These are phyloP conservation scores for Mitragyna speciosa DNA, from an alignment of 257 asterid species.

Conservation along the genomic window DNA sequence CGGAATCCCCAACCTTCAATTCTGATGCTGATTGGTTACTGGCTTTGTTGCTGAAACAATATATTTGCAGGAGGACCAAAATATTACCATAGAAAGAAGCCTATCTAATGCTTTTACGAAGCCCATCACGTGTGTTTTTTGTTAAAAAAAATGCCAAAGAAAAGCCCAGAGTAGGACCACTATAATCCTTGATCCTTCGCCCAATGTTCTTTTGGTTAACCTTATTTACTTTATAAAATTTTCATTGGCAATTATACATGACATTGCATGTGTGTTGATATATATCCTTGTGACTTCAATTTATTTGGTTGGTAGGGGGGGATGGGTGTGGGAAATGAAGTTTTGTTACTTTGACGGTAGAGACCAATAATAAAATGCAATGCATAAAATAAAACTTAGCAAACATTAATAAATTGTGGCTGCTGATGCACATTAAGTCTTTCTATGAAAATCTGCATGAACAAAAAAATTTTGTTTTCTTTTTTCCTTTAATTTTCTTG, in stretches of 20 bases:
- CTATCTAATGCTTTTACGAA: slow-evolving; percentile 21
- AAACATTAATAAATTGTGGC: too few relatives aligned
- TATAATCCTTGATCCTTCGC: slow-evolving; percentile 1
- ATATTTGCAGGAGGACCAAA: background rate
- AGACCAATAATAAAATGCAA: too few relatives aligned
- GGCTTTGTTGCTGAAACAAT: background rate
- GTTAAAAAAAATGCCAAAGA: too few relatives aligned
- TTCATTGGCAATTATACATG: background rate
- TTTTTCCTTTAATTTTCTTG: background rate
- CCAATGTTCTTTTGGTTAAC: background rate
- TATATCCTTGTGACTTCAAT: too few relatives aligned
- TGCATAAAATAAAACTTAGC: too few relatives aligned
- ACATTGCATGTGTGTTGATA: background rate
- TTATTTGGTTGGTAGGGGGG: too few relatives aligned
- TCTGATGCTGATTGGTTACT: background rate
- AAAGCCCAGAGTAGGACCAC: slow-evolving; percentile 32
- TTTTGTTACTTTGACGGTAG: too few relatives aligned
- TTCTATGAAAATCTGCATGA: too few relatives aligned
- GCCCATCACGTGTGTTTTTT: slow-evolving; percentile 40
- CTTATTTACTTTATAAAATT: background rate
- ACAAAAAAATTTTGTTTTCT: too few relatives aligned
- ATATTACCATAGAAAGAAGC: background rate
- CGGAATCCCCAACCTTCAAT: slow-evolving; percentile 4
- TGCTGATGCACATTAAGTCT: too few relatives aligned
- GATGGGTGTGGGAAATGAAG: too few relatives aligned